Conservation (phyloP, 2,329 filamentous ascomycete species). For the Apiospora sp. region DNA sequence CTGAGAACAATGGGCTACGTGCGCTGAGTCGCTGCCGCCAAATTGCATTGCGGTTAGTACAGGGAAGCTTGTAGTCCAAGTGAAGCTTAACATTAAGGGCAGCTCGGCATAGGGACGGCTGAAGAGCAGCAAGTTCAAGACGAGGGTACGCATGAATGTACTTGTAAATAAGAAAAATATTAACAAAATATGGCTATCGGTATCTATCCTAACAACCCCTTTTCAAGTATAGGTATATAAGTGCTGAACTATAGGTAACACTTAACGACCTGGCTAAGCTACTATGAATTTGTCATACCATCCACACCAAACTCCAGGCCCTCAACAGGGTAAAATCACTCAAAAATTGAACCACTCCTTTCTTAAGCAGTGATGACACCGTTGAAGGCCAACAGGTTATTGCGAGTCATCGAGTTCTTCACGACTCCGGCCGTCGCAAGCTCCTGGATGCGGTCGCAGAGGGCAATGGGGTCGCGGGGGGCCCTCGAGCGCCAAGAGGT, state of each 20-base stretch:
- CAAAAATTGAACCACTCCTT: neutral
- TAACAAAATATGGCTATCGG: neutral
- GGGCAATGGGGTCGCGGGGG: constrained; percentile 37
- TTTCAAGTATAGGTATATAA: neutral
- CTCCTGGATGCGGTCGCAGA: constrained; percentile 37
- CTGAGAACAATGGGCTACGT: neutral
- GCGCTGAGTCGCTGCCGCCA: neutral
- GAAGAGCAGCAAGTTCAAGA: neutral
- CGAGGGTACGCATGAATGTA: neutral
- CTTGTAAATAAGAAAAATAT: neutral
- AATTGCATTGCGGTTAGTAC: neutral
- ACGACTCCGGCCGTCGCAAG: constrained; percentile 35
- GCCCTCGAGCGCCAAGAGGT: constrained; percentile 57
- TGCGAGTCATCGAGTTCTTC: constrained; percentile 30
- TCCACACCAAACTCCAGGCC: neutral
- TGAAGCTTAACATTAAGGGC: neutral
- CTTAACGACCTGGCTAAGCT: neutral
- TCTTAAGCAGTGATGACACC: constrained; percentile 25
- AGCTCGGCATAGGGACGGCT: neutral
- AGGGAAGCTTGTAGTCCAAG: neutral
- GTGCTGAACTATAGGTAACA: neutral
- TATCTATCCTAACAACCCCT: neutral
- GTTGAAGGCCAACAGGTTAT: constrained; percentile 38
- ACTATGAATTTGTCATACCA: neutral
- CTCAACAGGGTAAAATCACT: neutral